Percentiles rank a stretch among this genome's conserved stretches.
These are phyloP conservation scores for Ciborinia camelliae DNA, from an alignment of 2,329 filamentous ascomycete species.

Conservation along the genomic window DNA sequence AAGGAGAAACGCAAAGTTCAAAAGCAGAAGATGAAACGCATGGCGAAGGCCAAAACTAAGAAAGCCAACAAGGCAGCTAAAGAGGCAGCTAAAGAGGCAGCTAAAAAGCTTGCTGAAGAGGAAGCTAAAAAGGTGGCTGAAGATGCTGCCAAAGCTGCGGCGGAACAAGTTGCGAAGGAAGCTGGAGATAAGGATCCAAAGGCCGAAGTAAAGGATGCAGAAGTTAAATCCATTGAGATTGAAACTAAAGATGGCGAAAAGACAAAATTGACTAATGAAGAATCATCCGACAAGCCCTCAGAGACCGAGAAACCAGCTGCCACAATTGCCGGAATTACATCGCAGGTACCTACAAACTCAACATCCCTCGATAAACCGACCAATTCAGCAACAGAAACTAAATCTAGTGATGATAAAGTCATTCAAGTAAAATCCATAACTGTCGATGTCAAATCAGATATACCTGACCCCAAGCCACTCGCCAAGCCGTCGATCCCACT, in stretches of 20 bases:
- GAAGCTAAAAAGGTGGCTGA: slow-evolving; percentile 13
- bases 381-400: not conserved
- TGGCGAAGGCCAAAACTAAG: slow-evolving; percentile 23
- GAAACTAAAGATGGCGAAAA: slow-evolving; percentile 16
- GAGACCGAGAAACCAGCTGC: not conserved
- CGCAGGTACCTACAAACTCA: not conserved
- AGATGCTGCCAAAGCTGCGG: not conserved
- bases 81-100: slow-evolving; percentile 16
- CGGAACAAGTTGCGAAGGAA: slow-evolving; percentile 5
- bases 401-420: not conserved
- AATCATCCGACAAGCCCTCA: not conserved
- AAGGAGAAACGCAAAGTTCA: slow-evolving; percentile 22
- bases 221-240: not conserved
- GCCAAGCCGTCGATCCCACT: no score
- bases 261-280: not conserved
- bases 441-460: not conserved
- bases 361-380: not conserved
- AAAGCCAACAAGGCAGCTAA: slow-evolving; percentile 23
- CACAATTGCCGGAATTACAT: not conserved
- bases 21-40: slow-evolving; percentile 18
- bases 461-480: no score
- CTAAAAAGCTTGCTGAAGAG: slow-evolving; percentile 22
- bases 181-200: slow-evolving; percentile 1
- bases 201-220: slow-evolving; percentile 8
- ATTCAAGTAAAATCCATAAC: slow-evolving; percentile 11